Percentiles rank a stretch among this genome's conserved stretches.
phyloP scores from a whole-genome alignment of 768 basidiomycete genomes.

The Austroboletus eburneus region DNA sequence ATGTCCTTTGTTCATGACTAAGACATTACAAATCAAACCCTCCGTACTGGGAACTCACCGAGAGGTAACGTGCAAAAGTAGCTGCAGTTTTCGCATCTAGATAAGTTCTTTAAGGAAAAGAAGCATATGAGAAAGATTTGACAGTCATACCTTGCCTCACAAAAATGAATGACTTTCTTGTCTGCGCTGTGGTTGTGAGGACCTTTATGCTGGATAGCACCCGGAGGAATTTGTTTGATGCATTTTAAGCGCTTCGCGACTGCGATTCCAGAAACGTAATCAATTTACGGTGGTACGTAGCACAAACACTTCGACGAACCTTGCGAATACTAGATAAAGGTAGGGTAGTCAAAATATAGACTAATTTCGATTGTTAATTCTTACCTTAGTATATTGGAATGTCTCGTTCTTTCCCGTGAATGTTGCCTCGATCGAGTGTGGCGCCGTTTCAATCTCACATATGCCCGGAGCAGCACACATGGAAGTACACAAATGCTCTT shows the following conservation, averaged over 20 bases:
- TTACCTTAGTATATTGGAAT: conserved; percentile 62
- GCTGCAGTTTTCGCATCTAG: conserved; percentile 50
- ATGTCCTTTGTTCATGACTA: too few relatives aligned
- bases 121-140: neutral
- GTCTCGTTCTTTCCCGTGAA: conserved; percentile 58
- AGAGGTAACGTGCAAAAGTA: conserved; percentile 57
- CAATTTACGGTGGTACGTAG: neutral
- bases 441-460: conserved; percentile 58
- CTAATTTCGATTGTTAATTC: neutral
- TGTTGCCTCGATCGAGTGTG: conserved; percentile 57
- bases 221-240: conserved; percentile 43
- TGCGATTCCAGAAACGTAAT: conserved; percentile 14
- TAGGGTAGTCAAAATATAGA: too few relatives aligned
- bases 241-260: conserved; percentile 51
- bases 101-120: neutral
- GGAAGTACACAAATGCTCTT: conserved; percentile 46
- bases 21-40: too few relatives aligned
- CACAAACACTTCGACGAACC: conserved; percentile 28
- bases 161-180: conserved; percentile 47
- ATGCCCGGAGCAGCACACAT: conserved; percentile 44
- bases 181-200: conserved; percentile 47
- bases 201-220: conserved; percentile 40
- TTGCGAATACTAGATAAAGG: conserved; percentile 46
- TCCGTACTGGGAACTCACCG: too few relatives aligned
- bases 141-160: conserved; percentile 40